Percentiles rank a stretch among this genome's conserved stretches.
Conservation (phyloP, 163 green algal genomes). For the Chlamydomonas reinhardtii region DNA sequence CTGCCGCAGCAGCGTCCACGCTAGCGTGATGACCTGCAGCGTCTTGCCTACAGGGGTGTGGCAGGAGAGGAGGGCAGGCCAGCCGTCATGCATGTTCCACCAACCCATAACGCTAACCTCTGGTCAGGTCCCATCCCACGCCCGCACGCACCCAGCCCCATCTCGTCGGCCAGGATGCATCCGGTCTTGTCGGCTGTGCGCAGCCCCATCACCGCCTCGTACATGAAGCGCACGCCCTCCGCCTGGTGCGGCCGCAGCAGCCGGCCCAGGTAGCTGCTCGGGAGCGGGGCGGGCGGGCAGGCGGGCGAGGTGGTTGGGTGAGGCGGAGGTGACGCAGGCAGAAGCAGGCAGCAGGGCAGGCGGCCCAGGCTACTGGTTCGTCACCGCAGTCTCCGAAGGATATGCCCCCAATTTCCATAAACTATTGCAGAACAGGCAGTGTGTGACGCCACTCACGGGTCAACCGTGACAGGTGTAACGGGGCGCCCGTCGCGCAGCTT, state of each 20-base stretch:
- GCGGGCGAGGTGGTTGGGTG: too few species aligned
- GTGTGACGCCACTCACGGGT: slow-evolving; percentile 50
- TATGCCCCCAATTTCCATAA: too few species aligned
- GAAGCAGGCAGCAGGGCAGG: too few species aligned
- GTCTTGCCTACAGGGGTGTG: slow-evolving; percentile 69
- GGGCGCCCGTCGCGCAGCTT: slow-evolving; percentile 32
- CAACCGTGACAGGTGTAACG: slow-evolving; percentile 74
- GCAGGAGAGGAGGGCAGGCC: too few species aligned
- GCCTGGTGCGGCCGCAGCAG: slow-evolving; percentile 78
- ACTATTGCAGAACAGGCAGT: too few species aligned
- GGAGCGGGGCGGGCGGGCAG: neutral
- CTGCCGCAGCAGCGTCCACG: slow-evolving; percentile 87
- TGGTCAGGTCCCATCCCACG: too few species aligned
- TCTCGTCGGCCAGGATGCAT: slow-evolving; percentile 84
- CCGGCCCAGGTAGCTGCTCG: slow-evolving; percentile 69
- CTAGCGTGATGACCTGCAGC: slow-evolving; percentile 81
- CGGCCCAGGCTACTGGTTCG: too few species aligned
- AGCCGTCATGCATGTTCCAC: too few species aligned
- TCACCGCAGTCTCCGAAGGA: too few species aligned
- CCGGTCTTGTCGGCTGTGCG: slow-evolving; percentile 55
- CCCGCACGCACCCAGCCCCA: slow-evolving; percentile 65
- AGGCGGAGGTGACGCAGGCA: too few species aligned
- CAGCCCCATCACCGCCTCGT: slow-evolving; percentile 76
- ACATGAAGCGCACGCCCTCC: slow-evolving; percentile 86
- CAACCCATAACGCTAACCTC: too few species aligned